Evolutionary conservation across 2,329 filamentous ascomycete species (phyloP).

Genomic region (Phaeosphaeriaceae sp.): DNA sequence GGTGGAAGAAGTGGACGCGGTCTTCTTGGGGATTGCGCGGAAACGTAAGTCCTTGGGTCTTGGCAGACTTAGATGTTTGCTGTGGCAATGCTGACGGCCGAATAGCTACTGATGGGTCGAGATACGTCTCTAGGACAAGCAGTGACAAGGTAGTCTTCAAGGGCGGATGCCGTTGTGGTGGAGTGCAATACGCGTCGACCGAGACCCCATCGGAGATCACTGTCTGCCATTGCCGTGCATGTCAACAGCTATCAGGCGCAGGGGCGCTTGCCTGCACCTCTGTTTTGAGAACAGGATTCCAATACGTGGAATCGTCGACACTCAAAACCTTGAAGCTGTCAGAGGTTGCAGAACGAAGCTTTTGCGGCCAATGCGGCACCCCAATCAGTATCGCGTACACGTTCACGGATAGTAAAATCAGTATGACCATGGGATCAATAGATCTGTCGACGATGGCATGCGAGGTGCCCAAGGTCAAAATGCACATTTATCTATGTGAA

Average conservation of each 20-base stretch:
- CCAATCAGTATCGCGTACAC: slow-evolving; percentile 54
- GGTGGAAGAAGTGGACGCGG: slow-evolving; percentile 48
- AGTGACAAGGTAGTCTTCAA: slow-evolving; percentile 34
- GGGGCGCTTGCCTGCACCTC: slow-evolving; percentile 53
- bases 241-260: slow-evolving; percentile 56
- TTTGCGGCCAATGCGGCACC: slow-evolving; percentile 56
- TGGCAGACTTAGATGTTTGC: not conserved
- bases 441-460: slow-evolving; percentile 49
- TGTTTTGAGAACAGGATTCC: slow-evolving; percentile 45
- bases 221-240: slow-evolving; percentile 58
- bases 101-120: slow-evolving; percentile 36
- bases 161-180: slow-evolving; percentile 54
- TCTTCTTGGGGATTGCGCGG: slow-evolving; percentile 46
- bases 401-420: slow-evolving; percentile 37
- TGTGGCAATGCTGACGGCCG: slow-evolving; percentile 4
- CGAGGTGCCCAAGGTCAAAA: slow-evolving; percentile 32
- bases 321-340: slow-evolving; percentile 47
- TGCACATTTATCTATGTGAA: slow-evolving; percentile 56
- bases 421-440: slow-evolving; percentile 51
- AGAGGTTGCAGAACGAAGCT: slow-evolving; percentile 51
- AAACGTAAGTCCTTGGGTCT: slow-evolving; percentile 32
- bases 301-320: slow-evolving; percentile 38
- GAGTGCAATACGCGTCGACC: slow-evolving; percentile 51
- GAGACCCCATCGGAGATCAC: slow-evolving; percentile 44
- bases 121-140: slow-evolving; percentile 14